Percentiles rank a stretch among this genome's conserved stretches.
Evolutionary conservation across 1,284 basidiomycete species (phyloP).

Genomic region (Ganoderma leucocontextum): DNA sequence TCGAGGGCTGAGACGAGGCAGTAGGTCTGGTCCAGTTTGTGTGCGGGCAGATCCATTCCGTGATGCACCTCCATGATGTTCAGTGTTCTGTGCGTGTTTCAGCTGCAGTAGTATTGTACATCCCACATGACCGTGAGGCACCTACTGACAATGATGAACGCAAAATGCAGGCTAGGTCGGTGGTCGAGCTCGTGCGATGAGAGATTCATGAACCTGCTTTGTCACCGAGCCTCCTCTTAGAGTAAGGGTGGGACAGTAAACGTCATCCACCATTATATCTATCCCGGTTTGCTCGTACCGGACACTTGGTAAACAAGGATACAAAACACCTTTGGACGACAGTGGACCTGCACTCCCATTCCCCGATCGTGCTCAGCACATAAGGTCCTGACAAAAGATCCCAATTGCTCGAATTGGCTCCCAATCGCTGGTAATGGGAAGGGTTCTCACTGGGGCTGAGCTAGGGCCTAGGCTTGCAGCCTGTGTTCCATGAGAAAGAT

Average conservation of each 20-base stretch:
- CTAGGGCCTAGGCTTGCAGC: too few species aligned
- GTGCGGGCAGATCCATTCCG: constrained; percentile 10
- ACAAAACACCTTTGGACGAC: neutral
- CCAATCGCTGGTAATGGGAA: too few species aligned
- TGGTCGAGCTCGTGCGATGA: neutral
- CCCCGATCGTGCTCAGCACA: too few species aligned
- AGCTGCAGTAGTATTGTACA: neutral
- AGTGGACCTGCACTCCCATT: too few species aligned
- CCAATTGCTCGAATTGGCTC: too few species aligned
- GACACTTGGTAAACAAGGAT: neutral
- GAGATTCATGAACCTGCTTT: neutral
- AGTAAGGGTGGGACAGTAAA: neutral
- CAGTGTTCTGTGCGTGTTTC: neutral
- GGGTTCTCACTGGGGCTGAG: too few species aligned
- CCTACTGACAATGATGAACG: neutral
- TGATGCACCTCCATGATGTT: neutral
- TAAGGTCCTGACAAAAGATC: too few species aligned
- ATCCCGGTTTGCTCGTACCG: neutral
- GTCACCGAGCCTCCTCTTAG: neutral
- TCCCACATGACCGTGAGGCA: neutral
- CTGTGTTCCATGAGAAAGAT: too few species aligned
- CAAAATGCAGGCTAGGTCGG: neutral
- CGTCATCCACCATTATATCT: neutral
- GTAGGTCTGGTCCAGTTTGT: constrained; percentile 26
- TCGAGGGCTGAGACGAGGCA: constrained; percentile 57